These are phyloP conservation scores for Macrophomina pseudophaseolina DNA, from an alignment of 2,329 filamentous ascomycete genomes.

Conservation along the genomic window DNA sequence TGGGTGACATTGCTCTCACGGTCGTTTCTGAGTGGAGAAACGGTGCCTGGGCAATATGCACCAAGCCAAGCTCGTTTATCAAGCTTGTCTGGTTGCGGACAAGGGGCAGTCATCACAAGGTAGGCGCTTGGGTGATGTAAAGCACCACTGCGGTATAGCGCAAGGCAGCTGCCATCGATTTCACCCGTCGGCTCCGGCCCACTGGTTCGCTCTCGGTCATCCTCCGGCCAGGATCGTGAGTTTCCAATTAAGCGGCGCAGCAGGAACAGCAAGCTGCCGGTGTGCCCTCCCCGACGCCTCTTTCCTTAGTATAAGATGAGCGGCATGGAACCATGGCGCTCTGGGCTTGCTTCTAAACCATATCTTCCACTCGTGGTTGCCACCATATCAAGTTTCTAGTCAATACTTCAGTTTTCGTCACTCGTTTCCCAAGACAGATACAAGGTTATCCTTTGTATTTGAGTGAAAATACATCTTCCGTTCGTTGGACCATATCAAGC, in stretches of 20 bases:
- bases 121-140: not conserved
- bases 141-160: not conserved
- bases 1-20: not conserved
- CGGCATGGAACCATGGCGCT: conserved; percentile 4
- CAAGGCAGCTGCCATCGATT: conserved; percentile 2
- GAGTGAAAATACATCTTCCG: not conserved
- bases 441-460: not conserved
- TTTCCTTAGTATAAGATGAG: conserved; percentile 9
- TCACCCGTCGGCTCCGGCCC: not conserved
- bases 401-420: not conserved
- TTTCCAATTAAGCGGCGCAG: not conserved
- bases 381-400: not conserved
- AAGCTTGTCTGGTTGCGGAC: conserved; percentile 1
- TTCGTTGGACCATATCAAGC: not conserved
- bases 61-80: not conserved
- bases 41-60: not conserved
- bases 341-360: not conserved
- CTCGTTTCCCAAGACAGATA: not conserved
- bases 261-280: not conserved
- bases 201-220: not conserved
- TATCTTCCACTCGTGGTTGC: not conserved
- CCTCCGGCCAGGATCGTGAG: conserved; percentile 4
- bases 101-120: not conserved
- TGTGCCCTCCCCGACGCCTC: not conserved
- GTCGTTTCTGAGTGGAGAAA: not conserved